phyloP scores from a whole-genome alignment of 352 stramenopile species.

The Phytophthora pseudosyringae region DNA sequence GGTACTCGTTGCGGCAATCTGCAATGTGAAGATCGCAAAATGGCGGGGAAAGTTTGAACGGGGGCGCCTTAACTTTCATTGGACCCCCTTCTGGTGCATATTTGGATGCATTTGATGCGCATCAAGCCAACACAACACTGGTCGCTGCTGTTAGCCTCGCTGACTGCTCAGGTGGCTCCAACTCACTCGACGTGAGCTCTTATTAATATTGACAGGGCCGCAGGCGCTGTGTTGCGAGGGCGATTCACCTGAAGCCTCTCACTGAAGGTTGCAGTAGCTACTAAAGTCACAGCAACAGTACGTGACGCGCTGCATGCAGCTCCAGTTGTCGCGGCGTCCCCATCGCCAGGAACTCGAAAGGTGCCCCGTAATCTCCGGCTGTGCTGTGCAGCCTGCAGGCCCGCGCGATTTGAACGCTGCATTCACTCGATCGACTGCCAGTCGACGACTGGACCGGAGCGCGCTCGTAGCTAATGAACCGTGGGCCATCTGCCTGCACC shows the following conservation, averaged over 20 bases:
- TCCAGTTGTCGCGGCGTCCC: neutral
- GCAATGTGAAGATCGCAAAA: neutral
- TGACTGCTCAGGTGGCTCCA: too few species aligned
- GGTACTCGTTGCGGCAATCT: neutral
- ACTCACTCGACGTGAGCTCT: too few species aligned
- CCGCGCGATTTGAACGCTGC: conserved; percentile 2
- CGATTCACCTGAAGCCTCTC: too few species aligned
- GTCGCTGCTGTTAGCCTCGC: too few species aligned
- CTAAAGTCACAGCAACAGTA: too few species aligned
- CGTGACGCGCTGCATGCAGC: neutral
- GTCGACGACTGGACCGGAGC: neutral
- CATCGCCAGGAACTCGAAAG: conserved; percentile 10
- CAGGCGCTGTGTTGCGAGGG: too few species aligned
- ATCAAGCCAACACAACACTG: too few species aligned
- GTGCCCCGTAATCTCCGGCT: conserved; percentile 18
- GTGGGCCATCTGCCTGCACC: neutral
- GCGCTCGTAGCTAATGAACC: neutral
- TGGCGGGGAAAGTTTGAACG: neutral
- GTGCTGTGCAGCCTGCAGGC: neutral
- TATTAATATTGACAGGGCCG: too few species aligned
- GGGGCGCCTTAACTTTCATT: neutral
- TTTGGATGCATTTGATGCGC: neutral
- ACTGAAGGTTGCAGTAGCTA: too few species aligned
- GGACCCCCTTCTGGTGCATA: neutral
- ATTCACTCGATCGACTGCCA: neutral